Conservation (phyloP, 306 rosid species). For the Rosa persica region DNA sequence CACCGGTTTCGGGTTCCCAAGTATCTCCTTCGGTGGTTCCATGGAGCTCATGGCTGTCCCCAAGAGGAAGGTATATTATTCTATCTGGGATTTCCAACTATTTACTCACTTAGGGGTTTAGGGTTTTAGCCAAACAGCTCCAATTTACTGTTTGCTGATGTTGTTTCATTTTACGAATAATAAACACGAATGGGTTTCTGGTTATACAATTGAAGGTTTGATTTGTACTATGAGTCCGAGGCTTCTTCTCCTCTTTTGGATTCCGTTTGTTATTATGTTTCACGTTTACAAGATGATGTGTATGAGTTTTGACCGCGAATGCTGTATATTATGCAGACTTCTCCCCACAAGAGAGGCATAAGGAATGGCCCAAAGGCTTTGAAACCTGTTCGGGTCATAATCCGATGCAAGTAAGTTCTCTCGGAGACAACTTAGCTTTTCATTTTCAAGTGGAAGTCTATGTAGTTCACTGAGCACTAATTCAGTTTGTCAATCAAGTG, state of each 20-base stretch:
- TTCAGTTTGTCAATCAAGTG: slow-evolving; percentile 6
- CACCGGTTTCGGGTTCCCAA: slow-evolving; percentile 40
- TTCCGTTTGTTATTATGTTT: too few relatives aligned
- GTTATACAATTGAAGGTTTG: too few relatives aligned
- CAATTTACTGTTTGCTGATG: not conserved
- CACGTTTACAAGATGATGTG: not conserved
- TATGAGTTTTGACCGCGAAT: not conserved
- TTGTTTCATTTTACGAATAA: too few relatives aligned
- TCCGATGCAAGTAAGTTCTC: slow-evolving; percentile 60
- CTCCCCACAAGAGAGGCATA: slow-evolving; percentile 47
- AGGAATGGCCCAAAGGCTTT: slow-evolving; percentile 79
- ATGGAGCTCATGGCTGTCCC: slow-evolving; percentile 96
- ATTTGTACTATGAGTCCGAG: too few relatives aligned
- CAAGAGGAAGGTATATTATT: slow-evolving; percentile 48
- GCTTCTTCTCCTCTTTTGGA: too few relatives aligned
- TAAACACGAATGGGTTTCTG: too few relatives aligned
- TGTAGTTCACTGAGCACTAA: too few relatives aligned
- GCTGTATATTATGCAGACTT: slow-evolving; percentile 33
- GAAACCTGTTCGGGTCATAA: slow-evolving; percentile 72
- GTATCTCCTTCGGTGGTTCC: slow-evolving; percentile 49
- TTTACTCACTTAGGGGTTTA: not conserved
- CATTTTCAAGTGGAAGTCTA: too few relatives aligned
- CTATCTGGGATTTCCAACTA: not conserved
- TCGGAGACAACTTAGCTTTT: too few relatives aligned
- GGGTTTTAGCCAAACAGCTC: not conserved